Conservation (phyloP, 2,329 filamentous ascomycete genomes). For the Sclerotinia sclerotiorum region DNA sequence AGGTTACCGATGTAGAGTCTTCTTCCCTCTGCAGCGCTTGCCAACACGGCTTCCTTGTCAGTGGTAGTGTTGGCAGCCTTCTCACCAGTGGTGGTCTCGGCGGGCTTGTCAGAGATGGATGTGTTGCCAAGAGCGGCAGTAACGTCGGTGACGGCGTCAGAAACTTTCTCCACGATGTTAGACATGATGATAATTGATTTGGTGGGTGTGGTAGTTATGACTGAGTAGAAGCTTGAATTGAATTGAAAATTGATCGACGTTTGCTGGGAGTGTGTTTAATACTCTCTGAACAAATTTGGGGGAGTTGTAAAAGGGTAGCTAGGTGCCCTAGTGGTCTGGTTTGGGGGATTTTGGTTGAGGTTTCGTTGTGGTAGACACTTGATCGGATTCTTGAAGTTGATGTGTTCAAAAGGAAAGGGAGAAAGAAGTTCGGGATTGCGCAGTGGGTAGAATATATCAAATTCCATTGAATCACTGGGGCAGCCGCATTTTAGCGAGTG, state of each 20-base stretch:
- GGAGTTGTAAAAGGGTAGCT: conserved; percentile 76
- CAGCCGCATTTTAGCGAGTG: conserved; percentile 31
- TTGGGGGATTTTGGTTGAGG: conserved; percentile 42
- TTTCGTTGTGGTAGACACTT: conserved; percentile 37
- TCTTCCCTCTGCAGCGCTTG: conserved; percentile 97
- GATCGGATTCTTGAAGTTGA: conserved; percentile 37
- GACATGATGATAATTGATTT: conserved; percentile 68
- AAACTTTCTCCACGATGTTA: conserved; percentile 70
- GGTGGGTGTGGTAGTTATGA: conserved; percentile 43
- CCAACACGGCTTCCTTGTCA: conserved; percentile 87
- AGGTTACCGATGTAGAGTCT: conserved; percentile 99
- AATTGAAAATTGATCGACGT: conserved; percentile 45
- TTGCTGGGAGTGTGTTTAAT: conserved; percentile 49
- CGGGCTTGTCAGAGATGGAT: conserved; percentile 55
- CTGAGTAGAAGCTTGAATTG: conserved; percentile 54
- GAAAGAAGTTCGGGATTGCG: conserved; percentile 30
- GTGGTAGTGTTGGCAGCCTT: conserved; percentile 42
- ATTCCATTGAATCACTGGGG: conserved; percentile 26
- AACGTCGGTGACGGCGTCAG: conserved; percentile 72
- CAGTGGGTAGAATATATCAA: conserved; percentile 31
- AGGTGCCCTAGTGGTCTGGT: conserved; percentile 71
- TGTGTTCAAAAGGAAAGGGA: conserved; percentile 32
- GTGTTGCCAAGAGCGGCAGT: conserved; percentile 66
- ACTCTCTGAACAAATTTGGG: conserved; percentile 64
- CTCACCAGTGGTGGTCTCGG: conserved; percentile 47